Percentiles rank a stretch among this genome's conserved stretches.
Evolutionary conservation across 225 moss, liverwort and hornwort genomes (phyloP).

Genomic region (Bryoerythrophyllum caledonicum): DNA sequence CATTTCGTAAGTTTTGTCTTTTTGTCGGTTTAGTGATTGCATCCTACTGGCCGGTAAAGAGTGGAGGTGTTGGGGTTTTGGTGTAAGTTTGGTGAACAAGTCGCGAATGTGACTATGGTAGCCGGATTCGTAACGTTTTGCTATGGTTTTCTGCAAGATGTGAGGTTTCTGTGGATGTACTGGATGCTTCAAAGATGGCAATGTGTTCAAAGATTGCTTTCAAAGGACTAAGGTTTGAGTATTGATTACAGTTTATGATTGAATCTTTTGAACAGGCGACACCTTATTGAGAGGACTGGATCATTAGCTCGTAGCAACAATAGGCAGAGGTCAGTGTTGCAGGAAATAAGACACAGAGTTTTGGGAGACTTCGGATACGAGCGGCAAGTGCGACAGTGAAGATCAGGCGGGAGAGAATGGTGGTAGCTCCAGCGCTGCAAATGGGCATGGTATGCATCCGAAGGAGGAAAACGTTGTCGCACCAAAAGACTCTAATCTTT

Average conservation of each 20-base stretch:
- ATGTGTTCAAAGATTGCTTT: neutral
- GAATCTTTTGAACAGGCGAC: slow-evolving; percentile 32
- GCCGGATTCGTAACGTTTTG: slow-evolving; percentile 10
- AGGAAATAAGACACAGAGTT: slow-evolving; percentile 21
- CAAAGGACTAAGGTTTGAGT: neutral
- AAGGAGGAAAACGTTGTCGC: slow-evolving; percentile 27
- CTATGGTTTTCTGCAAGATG: neutral
- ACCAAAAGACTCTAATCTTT: slow-evolving; percentile 29
- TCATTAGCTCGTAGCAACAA: slow-evolving; percentile 28
- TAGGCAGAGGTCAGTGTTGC: slow-evolving; percentile 27
- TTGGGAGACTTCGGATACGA: slow-evolving; percentile 8
- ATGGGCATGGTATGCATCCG: slow-evolving; percentile 36
- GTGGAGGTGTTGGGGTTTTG: neutral
- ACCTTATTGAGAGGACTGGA: slow-evolving; percentile 29
- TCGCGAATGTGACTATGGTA: neutral
- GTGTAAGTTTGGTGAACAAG: neutral
- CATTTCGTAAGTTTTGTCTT: slow-evolving; percentile 1
- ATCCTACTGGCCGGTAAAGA: neutral
- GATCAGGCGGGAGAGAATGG: slow-evolving; percentile 17
- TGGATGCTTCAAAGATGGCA: neutral
- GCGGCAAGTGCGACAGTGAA: slow-evolving; percentile 1
- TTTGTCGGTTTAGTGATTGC: neutral
- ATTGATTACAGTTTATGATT: neutral
- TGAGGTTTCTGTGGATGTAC: neutral
- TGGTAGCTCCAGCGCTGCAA: slow-evolving; percentile 22